Conservation (phyloP, 2,329 filamentous ascomycete genomes). For the Trichoderma sp. region DNA sequence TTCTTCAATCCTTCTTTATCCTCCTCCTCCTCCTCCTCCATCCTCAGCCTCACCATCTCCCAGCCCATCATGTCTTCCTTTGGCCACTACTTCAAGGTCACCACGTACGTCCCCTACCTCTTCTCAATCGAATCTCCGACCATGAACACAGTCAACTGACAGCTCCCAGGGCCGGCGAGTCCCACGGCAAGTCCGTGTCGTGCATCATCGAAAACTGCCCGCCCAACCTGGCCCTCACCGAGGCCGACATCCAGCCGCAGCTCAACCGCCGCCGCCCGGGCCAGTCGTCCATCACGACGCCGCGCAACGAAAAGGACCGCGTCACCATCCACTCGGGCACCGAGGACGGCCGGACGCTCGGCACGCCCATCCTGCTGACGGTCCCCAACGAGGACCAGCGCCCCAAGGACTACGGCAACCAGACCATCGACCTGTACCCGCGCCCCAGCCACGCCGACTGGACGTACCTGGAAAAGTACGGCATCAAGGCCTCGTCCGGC, state of each 20-base stretch:
- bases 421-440: constrained; percentile 89
- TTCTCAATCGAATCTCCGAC: no score
- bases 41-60: no score
- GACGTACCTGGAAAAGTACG: constrained; percentile 97
- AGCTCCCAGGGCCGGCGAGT: constrained; percentile 63
- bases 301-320: background rate
- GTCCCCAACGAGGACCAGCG: constrained; percentile 93
- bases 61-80: constrained; percentile 76
- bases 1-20: background rate
- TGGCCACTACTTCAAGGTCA: constrained; percentile 78
- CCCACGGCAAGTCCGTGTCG: constrained; percentile 89
- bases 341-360: constrained; percentile 49
- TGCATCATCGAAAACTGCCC: constrained; percentile 94
- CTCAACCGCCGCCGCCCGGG: constrained; percentile 40
- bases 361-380: constrained; percentile 84
- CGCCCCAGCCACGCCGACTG: constrained; percentile 93
- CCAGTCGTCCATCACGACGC: background rate
- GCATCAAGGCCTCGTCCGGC: constrained; percentile 85
- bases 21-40: background rate
- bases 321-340: background rate
- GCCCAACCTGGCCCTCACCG: constrained; percentile 64
- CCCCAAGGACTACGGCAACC: constrained; percentile 85
- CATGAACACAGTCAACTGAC: no score
- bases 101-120: constrained; percentile 62
- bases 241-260: constrained; percentile 4